Evolutionary conservation across 1,139 yeast genomes (phyloP).

Genomic region (Yamadazyma atlantica): DNA sequence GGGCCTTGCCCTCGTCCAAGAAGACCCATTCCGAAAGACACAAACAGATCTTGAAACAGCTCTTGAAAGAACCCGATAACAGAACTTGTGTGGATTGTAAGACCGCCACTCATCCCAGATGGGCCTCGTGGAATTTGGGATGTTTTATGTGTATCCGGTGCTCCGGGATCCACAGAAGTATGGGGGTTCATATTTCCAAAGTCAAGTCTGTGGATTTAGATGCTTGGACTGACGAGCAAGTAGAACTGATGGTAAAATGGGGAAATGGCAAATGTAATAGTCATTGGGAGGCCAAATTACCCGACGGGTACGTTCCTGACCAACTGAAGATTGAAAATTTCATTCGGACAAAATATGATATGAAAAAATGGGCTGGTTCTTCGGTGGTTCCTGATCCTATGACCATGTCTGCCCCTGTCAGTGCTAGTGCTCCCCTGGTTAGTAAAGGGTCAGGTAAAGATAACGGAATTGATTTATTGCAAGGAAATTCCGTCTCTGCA

Average conservation of each 20-base stretch:
- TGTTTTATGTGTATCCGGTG: constrained; percentile 88
- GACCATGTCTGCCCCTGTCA: constrained; percentile 21
- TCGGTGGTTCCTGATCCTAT: constrained; percentile 59
- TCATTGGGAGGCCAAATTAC: constrained; percentile 82
- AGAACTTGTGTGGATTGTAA: constrained; percentile 90
- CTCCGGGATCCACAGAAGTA: constrained; percentile 91
- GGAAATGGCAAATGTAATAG: constrained; percentile 78
- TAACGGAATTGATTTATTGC: background rate
- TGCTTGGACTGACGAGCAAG: constrained; percentile 95
- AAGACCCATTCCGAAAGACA: constrained; percentile 52
- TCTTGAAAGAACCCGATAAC: constrained; percentile 75
- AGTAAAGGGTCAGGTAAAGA: too few species aligned
- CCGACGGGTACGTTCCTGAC: constrained; percentile 72
- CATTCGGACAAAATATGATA: constrained; percentile 86
- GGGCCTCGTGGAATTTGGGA: constrained; percentile 98
- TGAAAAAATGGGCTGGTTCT: constrained; percentile 77
- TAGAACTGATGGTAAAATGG: constrained; percentile 80
- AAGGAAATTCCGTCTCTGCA: background rate
- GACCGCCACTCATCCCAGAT: constrained; percentile 83
- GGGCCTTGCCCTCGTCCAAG: constrained; percentile 40
- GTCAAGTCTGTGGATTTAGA: constrained; percentile 92
- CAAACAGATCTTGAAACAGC: constrained; percentile 68
- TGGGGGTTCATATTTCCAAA: constrained; percentile 91
- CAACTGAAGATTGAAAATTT: constrained; percentile 85
- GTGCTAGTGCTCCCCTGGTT: constrained; percentile 9